These are phyloP conservation scores for Setaria viridis DNA, from an alignment of 202 grass and related monocot genomes.

Conservation along the genomic window DNA sequence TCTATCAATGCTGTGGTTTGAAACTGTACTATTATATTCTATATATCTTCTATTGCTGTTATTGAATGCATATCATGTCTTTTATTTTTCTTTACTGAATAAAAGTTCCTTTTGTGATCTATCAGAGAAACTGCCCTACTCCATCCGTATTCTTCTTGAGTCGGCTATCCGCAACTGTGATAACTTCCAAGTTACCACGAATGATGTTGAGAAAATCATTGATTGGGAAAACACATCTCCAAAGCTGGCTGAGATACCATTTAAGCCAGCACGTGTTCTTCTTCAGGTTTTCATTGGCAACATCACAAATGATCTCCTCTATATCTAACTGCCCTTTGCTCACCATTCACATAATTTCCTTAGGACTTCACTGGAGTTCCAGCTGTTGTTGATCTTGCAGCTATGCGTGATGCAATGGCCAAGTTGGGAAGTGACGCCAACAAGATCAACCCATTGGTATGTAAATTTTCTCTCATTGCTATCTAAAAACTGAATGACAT, in stretches of 20 bases:
- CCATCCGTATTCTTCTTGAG: slow-evolving; percentile 92
- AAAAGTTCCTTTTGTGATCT: slow-evolving; percentile 28
- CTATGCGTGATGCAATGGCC: slow-evolving; percentile 96
- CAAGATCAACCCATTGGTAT: slow-evolving; percentile 94
- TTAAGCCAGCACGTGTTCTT: slow-evolving; percentile 98
- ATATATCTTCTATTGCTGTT: background rate
- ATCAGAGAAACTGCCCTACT: slow-evolving; percentile 93
- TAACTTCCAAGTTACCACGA: slow-evolving; percentile 84
- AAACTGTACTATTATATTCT: background rate
- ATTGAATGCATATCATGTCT: background rate
- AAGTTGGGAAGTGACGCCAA: slow-evolving; percentile 91
- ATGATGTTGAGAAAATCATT: slow-evolving; percentile 96
- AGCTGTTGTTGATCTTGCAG: slow-evolving; percentile 96
- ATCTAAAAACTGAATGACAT: slow-evolving; percentile 2
- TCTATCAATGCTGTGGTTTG: slow-evolving; percentile 20
- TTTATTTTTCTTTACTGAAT: slow-evolving; percentile 25
- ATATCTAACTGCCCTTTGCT: slow-evolving; percentile 37
- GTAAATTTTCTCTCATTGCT: slow-evolving; percentile 33
- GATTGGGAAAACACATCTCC: slow-evolving; percentile 97
- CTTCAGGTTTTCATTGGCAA: slow-evolving; percentile 74
- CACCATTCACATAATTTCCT: slow-evolving; percentile 31
- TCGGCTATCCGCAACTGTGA: slow-evolving; percentile 97
- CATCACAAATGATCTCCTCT: background rate
- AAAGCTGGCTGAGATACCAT: slow-evolving; percentile 93
- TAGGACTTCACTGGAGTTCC: slow-evolving; percentile 98